These are phyloP conservation scores for Mycena albidolilacea DNA, from an alignment of 768 basidiomycete species.

Conservation along the genomic window DNA sequence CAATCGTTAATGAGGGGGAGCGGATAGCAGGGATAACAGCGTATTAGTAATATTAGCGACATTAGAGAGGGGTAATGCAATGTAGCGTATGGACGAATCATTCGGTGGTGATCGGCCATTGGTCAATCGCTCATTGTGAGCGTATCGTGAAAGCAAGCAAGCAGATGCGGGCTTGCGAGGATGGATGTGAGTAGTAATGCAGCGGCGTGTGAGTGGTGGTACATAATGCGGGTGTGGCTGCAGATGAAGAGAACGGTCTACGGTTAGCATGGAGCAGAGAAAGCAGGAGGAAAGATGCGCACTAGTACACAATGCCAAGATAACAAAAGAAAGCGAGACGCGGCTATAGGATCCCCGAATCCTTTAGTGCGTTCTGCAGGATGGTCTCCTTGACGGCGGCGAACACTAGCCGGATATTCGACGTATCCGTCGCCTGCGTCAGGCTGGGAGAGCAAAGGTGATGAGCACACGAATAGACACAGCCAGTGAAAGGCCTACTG, in stretches of 20 bases:
- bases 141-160: not conserved
- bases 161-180: constrained; percentile 13
- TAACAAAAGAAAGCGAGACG: constrained; percentile 12
- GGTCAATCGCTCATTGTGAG: not conserved
- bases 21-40: constrained; percentile 9
- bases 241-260: too few species aligned
- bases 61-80: constrained; percentile 14
- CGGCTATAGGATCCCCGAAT: constrained; percentile 81
- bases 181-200: constrained; percentile 26
- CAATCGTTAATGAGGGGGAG: constrained; percentile 22
- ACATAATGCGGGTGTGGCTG: constrained; percentile 31
- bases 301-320: constrained; percentile 35
- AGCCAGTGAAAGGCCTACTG: constrained; percentile 48
- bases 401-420: constrained; percentile 86
- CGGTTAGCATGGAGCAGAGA: constrained; percentile 1
- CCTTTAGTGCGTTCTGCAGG: constrained; percentile 87
- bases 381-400: constrained; percentile 96
- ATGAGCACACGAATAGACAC: not conserved
- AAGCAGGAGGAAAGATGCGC: not conserved
- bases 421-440: constrained; percentile 92
- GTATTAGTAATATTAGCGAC: constrained; percentile 5
- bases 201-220: constrained; percentile 32
- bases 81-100: not conserved
- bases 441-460: constrained; percentile 59
- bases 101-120: not conserved